A percentile compares a stretch with the other conserved stretches of the same genome.
phyloP scores from a whole-genome alignment of 2,329 filamentous ascomycete genomes.

The Arthroderma sp. region DNA sequence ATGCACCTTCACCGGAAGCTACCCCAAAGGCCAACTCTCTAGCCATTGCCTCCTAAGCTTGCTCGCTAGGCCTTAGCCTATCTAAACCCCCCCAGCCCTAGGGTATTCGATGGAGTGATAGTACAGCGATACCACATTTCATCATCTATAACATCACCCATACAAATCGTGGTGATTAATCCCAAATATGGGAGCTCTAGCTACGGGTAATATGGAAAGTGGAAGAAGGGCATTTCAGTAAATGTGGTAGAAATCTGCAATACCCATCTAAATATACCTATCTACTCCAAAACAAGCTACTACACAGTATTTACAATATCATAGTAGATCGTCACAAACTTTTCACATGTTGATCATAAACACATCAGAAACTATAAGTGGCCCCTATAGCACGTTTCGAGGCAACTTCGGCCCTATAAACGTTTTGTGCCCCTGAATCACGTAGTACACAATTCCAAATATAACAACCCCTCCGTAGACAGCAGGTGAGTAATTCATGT shows the following conservation, averaged over 20 bases:
- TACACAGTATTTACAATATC: not conserved
- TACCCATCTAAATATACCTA: not conserved
- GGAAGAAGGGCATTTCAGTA: no score
- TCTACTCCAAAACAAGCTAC: not conserved
- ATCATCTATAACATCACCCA: no score
- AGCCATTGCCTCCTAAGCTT: no score
- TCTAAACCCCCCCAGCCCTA: no score
- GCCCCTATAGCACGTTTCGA: not conserved
- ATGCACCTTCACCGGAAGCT: no score
- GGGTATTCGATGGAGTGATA: no score
- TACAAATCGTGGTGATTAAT: no score
- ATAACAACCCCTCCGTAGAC: constrained; percentile 31
- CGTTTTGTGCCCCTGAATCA: constrained; percentile 17
- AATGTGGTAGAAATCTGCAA: not conserved
- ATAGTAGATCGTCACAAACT: no score
- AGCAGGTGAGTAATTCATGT: constrained; percentile 25
- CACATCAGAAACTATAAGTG: not conserved
- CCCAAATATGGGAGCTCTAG: no score
- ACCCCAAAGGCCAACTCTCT: no score
- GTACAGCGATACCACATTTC: no score
- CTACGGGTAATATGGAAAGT: not conserved
- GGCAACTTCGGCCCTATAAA: not conserved
- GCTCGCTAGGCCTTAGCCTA: no score
- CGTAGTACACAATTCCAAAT: constrained; percentile 31
- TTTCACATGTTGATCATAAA: not conserved